A percentile compares a stretch with the other conserved stretches of the same genome.
These are phyloP conservation scores for Ogataea hybrid DNA, from an alignment of 1,139 yeast genomes.

Conservation along the genomic window DNA sequence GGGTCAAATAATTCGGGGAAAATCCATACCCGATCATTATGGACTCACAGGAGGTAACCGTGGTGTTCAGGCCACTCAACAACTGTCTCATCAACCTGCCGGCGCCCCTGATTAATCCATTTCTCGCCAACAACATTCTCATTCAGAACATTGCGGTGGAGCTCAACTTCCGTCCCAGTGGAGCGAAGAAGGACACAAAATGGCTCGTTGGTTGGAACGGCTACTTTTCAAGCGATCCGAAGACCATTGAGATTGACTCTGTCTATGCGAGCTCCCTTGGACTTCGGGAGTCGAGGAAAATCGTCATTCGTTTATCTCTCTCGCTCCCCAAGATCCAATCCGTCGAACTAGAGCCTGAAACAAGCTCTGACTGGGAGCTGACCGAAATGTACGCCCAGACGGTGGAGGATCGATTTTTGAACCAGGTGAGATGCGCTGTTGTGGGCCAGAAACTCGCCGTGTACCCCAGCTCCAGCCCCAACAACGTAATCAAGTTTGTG, in stretches of 20 bases:
- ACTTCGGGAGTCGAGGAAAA: conserved; percentile 42
- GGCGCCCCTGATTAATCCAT: conserved; percentile 26
- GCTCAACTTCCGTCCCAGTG: conserved; percentile 14
- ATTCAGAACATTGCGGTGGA: conserved; percentile 29
- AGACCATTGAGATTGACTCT: conserved; percentile 54
- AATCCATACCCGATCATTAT: conserved; percentile 4
- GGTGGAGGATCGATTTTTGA: conserved; percentile 70
- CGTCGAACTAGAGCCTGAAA: conserved; percentile 74
- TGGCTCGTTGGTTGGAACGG: conserved; percentile 31
- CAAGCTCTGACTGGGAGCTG: conserved; percentile 86
- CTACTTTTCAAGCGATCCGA: conserved; percentile 22
- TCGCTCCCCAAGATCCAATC: conserved; percentile 38
- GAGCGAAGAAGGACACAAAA: conserved; percentile 9
- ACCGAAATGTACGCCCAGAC: conserved; percentile 79
- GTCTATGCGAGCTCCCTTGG: conserved; percentile 45
- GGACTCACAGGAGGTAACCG: conserved; percentile 21
- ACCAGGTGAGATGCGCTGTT: conserved; percentile 78
- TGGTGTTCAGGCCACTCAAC: conserved; percentile 21
- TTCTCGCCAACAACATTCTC: conserved; percentile 27
- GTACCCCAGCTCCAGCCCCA: conserved; percentile 64
- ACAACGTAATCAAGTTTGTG: conserved; percentile 57
- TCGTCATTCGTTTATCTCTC: conserved; percentile 41
- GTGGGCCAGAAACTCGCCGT: conserved; percentile 62
- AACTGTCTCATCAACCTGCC: conserved; percentile 29
- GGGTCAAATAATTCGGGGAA: conserved; percentile 2